phyloP scores from a whole-genome alignment of 2,329 filamentous ascomycete genomes.

The Chrysoporthe deuterocubensis region DNA sequence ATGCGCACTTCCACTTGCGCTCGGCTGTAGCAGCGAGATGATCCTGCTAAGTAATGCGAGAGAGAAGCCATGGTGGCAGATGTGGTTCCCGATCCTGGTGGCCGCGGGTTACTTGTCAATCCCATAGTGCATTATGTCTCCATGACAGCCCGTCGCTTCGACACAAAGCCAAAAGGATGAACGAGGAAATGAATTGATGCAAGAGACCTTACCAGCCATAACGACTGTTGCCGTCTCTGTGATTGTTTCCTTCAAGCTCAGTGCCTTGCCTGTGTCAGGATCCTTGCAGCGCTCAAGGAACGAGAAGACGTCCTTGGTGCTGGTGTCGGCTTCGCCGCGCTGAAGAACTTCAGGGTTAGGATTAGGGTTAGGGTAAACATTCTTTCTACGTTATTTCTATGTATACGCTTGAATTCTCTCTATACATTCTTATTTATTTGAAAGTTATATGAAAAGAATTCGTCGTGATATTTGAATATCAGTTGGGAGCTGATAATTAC shows the following conservation, averaged over 20 bases:
- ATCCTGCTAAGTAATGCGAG: neutral
- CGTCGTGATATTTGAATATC: no score
- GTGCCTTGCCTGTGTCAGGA: conserved; percentile 47
- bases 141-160: no score
- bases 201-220: conserved; percentile 37
- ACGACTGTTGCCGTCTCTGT: conserved; percentile 47
- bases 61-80: neutral
- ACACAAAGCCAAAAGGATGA: no score
- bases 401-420: no score
- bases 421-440: no score
- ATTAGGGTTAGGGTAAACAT: no score
- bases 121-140: no score
- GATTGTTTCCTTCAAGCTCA: conserved; percentile 47
- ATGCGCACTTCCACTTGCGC: conserved; percentile 1
- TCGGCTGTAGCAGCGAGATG: neutral
- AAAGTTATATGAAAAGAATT: no score
- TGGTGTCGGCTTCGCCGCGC: conserved; percentile 27
- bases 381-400: no score
- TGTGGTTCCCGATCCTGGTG: neutral
- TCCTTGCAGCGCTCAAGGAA: conserved; percentile 51
- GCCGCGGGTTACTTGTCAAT: neutral
- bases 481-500: no score
- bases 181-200: conserved; percentile 28
- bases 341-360: no score
- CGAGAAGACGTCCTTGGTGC: conserved; percentile 52